phyloP scores from a whole-genome alignment of 2,329 filamentous ascomycete species.

The Claviceps digitariae region DNA sequence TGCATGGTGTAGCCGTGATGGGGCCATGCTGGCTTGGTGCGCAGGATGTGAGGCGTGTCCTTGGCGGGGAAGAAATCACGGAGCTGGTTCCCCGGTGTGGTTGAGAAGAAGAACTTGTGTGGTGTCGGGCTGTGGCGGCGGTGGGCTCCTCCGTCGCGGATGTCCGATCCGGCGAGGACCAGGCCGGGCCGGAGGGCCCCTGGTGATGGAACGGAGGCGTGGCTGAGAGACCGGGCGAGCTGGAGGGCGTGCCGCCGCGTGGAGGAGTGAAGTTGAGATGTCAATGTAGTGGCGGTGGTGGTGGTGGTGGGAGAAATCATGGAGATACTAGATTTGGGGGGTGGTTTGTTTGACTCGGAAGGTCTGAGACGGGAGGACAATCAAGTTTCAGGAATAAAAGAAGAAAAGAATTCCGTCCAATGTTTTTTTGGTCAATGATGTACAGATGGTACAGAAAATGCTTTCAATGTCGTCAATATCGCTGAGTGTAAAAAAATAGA shows the following conservation, averaged over 20 bases:
- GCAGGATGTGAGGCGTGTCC: constrained; percentile 46
- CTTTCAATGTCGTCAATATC: too few relatives aligned
- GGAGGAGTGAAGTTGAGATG: constrained; percentile 8
- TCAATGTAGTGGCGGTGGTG: constrained; percentile 11
- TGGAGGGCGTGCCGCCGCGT: constrained; percentile 11
- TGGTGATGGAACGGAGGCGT: constrained; percentile 4
- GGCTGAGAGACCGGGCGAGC: constrained; percentile 8
- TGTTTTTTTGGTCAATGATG: too few relatives aligned
- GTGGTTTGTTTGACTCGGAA: too few relatives aligned
- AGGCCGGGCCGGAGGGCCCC: constrained; percentile 2
- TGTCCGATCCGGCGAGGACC: constrained; percentile 7
- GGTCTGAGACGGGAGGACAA: background rate
- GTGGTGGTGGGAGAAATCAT: constrained; percentile 17
- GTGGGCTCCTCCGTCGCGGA: too few relatives aligned
- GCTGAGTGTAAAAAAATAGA: too few relatives aligned
- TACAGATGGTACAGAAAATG: too few relatives aligned
- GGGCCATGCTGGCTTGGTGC: constrained; percentile 53
- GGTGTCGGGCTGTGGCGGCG: constrained; percentile 1
- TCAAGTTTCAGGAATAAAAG: too few relatives aligned
- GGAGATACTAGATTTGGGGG: background rate
- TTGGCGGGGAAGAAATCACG: constrained; percentile 50
- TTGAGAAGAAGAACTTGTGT: constrained; percentile 37
- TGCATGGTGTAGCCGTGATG: constrained; percentile 63
- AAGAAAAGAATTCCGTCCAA: too few relatives aligned
- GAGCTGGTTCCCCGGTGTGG: constrained; percentile 30